Evolutionary conservation across 345 rosid species (phyloP), one percentile per base, ranked within the genome.

Genomic region (Lumnitzera racemosa): DNA sequence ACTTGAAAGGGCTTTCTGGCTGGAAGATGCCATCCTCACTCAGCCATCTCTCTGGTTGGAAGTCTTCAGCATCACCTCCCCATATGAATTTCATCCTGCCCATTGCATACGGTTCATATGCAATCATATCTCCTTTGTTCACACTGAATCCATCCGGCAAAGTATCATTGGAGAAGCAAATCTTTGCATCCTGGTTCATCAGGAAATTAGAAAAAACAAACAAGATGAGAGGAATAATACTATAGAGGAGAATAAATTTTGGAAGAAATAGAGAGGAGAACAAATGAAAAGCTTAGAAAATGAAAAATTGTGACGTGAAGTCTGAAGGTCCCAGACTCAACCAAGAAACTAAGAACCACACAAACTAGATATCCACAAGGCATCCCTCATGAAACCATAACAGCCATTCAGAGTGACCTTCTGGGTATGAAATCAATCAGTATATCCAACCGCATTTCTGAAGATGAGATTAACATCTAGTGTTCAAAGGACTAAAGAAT

Each of bases 61-160:
- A 85, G 41, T 70, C 75, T 61, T 73, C 75, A 9, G 80, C 79
- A 55, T 80, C 78, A 27, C 80, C 75, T 4, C 88, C 86, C 83
- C 82, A 80, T 46, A 80, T 72, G 70, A 74, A 78, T 61, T 74
- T 77, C 90, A 84, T 84, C 69, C 90, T 73, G 14, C 90, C 86
- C 86, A 79, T 84, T 13, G 83, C 90, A 72, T 81, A 84, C 3
- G 90, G 76, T 48, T 71, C 78, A 69, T 75, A 84, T 46, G 56
- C 16, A 49, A 84, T 76, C 81, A 72, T 63, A 58, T 81, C 84
- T 5, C 86, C 86, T 72, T 70, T 74, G 36, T 67, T 79, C 57
- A 79, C 83, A 57, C 66, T 68, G 63, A 69, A 84, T 48, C 86
- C 86, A 41, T 81, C 90, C 2, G 86, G 86, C n/a, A 84, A 66